Base-by-base conservation (phyloP, 2,329 filamentous ascomycete species). In the Talaromyces verruculosus region DNA sequence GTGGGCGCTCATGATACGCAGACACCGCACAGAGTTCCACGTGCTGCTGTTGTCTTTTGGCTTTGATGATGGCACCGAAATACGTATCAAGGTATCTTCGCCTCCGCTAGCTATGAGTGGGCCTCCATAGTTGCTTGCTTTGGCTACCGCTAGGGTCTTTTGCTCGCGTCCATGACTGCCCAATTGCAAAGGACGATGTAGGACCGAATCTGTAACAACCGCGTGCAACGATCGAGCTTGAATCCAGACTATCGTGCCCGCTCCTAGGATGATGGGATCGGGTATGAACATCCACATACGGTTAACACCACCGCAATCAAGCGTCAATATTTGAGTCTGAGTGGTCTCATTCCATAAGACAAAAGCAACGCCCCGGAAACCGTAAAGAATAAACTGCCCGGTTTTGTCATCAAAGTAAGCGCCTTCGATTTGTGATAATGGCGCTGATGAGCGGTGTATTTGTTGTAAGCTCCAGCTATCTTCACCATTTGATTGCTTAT, bases 161-260 rank as follows among this genome's bases (percentile, higher is more conserved):
- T 98, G 91, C 77, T 99, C 95, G 64, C 95, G 84, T 0, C 95
- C 95, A 76, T 99, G 95, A 0, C 87, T 87, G 6, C 95, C 94
- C 0, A 78, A 71, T 69, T 89, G 88, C 13, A 96, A 69, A 0
- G 84, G 75, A 10, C 75, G 71, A 74, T 79, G 86, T 69, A 74
- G 81, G 39, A 81, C 67, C 17, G 71, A 67, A 2, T 65, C 67
- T 37, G 84, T 80, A 2, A 73, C 77, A 43, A 80, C 73, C 0
- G 84, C 74, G 67, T 84, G 80, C 64, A 88, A 81, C 68, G 69
- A 77, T 0, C 87, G 86, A 5, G 88, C 87, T 76, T 91, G 89
- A 2, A 90, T 94, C 84, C 91, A 97, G 0, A 91, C 88, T 33
- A 82, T 83, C 10, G 51, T 64, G 1, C 84, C 84, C 47, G 79